Evolutionary conservation across 305 asterid genomes (phyloP), one percentile per base, ranked within the genome.

Genomic region (Andrographis paniculata): DNA sequence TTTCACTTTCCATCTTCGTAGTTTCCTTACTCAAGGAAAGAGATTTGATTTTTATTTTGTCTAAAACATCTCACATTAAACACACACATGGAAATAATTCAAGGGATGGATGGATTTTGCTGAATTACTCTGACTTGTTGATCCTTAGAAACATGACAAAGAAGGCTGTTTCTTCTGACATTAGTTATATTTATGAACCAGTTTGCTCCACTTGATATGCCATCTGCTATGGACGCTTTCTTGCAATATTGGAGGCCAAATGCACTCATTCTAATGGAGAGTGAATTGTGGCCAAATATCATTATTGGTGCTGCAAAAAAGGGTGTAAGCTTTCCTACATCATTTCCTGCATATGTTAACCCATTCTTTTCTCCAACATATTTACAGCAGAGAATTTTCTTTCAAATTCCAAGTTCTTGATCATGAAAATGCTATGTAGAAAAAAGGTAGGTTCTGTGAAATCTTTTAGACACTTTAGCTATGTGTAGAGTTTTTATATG

Each of bases 271-370:
- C 78, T 89, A 20, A 68, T 91, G 69, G 96, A 89, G 68, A 89
- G 83, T 62, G 96, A 89, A 68, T 68, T 85, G 53, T 89, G 92
- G 96, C 96, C 96, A 35, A 89, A 82, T 78, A 87, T 89, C 73
- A 66, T 89, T 17, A 78, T 86, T 70, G 66, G 75, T 42, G 94
- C 95, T 60, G 79, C 87, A 50, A 68, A 62, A 59, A 61, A 70
- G 52, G 75, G 84, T 42, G 96, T 91, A 71, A 68, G 83, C 17
- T 5, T 2, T 3, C 42, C n/a, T n/a, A 37, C 17, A 59, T 62
- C 55, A 52, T 24, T 31, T 19, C 43, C 22, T 2, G 27, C 46
- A 27, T 41, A 31, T 2, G 42, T 43, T 12, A 12, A 13, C 49
- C 41, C 12, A 14, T 31, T 53, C 39, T 52, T 50, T 22, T 37